Evolutionary conservation across 176 grass and related monocot genomes (phyloP).

Genomic region (Luzula sylvatica): DNA sequence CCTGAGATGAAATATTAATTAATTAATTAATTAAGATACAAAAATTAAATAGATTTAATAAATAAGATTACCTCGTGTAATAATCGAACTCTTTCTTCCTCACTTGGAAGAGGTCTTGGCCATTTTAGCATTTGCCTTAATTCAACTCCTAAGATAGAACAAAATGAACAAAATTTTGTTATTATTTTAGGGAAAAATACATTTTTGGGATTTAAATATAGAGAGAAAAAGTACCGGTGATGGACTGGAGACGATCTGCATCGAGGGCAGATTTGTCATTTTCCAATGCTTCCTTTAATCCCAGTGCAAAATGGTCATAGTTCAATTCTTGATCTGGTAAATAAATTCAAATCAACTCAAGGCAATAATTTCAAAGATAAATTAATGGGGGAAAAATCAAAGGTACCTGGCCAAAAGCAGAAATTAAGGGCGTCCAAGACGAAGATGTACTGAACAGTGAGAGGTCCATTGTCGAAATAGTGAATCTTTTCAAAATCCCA

Average conservation of each 20-base stretch:
- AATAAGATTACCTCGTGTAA: constrained; percentile 60
- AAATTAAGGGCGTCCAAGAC: constrained; percentile 86
- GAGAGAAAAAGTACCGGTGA: constrained; percentile 37
- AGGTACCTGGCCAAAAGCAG: constrained; percentile 94
- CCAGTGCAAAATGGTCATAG: constrained; percentile 89
- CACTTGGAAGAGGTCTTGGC: constrained; percentile 74
- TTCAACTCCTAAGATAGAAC: constrained; percentile 50
- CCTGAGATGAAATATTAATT: constrained; percentile 29
- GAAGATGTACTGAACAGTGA: constrained; percentile 81
- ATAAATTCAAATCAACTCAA: background rate
- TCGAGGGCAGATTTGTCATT: constrained; percentile 77
- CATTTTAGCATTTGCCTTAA: constrained; percentile 69
- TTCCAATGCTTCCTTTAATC: constrained; percentile 70
- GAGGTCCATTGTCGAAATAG: constrained; percentile 75
- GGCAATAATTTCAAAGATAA: background rate
- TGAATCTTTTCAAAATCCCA: constrained; percentile 98
- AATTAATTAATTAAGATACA: too few relatives aligned
- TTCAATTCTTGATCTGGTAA: constrained; percentile 73
- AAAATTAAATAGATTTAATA: too few relatives aligned
- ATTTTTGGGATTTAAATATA: background rate
- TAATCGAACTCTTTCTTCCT: constrained; percentile 81
- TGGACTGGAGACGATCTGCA: constrained; percentile 64
- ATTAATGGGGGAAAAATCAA: too few relatives aligned
- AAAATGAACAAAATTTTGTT: background rate
- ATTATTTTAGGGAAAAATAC: background rate